These are phyloP conservation scores for Blastobotrys chiropterorum DNA, from an alignment of 805 yeast species.

Conservation along the genomic window DNA sequence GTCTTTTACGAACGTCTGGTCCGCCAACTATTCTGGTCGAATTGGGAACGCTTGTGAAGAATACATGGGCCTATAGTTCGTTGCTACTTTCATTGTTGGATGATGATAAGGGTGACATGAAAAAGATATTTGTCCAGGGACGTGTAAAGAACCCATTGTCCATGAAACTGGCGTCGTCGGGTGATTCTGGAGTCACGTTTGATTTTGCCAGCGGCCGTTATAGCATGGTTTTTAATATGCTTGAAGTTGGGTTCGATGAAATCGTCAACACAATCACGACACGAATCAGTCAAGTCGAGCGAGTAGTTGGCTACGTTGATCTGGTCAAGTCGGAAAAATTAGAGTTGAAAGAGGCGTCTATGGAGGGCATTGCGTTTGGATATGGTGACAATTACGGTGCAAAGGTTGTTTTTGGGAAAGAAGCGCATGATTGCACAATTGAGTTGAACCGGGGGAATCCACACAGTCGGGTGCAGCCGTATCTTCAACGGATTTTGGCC, in stretches of 20 bases:
- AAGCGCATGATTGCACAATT: slow-evolving; percentile 10
- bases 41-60: slow-evolving; percentile 10
- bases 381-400: slow-evolving; percentile 17
- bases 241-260: not conserved
- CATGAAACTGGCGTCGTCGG: slow-evolving; percentile 18
- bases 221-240: slow-evolving; percentile 1
- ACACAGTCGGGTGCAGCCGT: slow-evolving; percentile 23
- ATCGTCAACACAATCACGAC: slow-evolving; percentile 9
- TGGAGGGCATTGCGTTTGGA: slow-evolving; percentile 25
- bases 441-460: slow-evolving; percentile 22
- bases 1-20: not conserved
- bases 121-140: slow-evolving; percentile 17
- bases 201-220: slow-evolving; percentile 22
- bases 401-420: not conserved
- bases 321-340: slow-evolving; percentile 24
- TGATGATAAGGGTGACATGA: not conserved
- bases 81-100: slow-evolving; percentile 11
- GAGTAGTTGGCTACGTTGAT: slow-evolving; percentile 27
- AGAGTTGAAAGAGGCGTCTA: slow-evolving; percentile 25
- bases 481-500: slow-evolving; percentile 25
- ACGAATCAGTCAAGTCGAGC: slow-evolving; percentile 25
- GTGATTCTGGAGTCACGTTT: slow-evolving; percentile 19
- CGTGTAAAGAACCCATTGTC: slow-evolving; percentile 12
- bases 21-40: slow-evolving; percentile 16
- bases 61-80: slow-evolving; percentile 19